Conservation (phyloP, 2,329 filamentous ascomycete genomes). For the Chaetomiaceae sp. region DNA sequence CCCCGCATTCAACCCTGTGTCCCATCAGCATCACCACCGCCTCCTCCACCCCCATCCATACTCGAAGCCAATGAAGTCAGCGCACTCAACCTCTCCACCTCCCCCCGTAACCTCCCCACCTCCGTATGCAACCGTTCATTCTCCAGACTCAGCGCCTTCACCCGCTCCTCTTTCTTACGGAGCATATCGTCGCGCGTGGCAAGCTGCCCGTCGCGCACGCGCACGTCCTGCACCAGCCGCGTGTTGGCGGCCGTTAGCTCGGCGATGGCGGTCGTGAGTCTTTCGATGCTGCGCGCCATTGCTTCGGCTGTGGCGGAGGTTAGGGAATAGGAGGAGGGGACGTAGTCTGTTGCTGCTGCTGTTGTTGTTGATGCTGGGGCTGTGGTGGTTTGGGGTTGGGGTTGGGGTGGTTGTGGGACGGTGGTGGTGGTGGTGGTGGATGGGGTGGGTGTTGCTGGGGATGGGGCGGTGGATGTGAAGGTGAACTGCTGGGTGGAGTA, state of each 20-base stretch:
- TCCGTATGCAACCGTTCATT: background rate
- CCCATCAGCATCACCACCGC: background rate
- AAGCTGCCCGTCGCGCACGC: constrained; percentile 5
- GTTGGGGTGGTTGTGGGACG: background rate
- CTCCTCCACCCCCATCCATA: background rate
- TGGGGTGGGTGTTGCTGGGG: too few relatives aligned
- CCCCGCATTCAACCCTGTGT: too few relatives aligned
- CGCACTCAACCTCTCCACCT: background rate
- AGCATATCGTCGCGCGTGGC: background rate
- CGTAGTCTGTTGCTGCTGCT: background rate
- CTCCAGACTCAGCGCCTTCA: background rate
- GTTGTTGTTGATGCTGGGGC: background rate
- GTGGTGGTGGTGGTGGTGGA: background rate
- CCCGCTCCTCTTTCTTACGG: too few relatives aligned
- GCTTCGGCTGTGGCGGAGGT: constrained; percentile 4
- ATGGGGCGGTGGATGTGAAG: too few relatives aligned
- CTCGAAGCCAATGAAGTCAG: too few relatives aligned
- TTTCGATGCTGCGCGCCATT: constrained; percentile 12
- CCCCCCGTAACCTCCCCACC: background rate
- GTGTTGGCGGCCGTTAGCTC: constrained; percentile 15
- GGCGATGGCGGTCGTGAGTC: constrained; percentile 5
- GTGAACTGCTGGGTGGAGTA: background rate
- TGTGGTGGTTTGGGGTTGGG: background rate
- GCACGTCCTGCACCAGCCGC: constrained; percentile 10
- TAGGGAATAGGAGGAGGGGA: too few relatives aligned